Evolutionary conservation across 2,329 filamentous ascomycete species (phyloP).

Genomic region (Trichothecium sympodiale): DNA sequence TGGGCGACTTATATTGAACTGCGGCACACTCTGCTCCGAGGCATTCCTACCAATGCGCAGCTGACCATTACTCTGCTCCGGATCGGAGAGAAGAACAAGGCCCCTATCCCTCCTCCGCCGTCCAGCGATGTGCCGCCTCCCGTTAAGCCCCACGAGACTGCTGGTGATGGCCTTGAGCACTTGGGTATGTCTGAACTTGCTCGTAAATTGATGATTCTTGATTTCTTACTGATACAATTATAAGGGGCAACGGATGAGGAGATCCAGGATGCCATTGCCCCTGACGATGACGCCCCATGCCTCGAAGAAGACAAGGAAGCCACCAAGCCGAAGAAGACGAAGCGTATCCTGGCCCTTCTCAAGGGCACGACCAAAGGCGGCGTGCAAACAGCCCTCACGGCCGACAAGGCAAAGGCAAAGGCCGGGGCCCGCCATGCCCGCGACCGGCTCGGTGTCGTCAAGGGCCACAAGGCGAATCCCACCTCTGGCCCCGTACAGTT

Average conservation of each 20-base stretch:
- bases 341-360: slow-evolving; percentile 49
- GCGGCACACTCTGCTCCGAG: slow-evolving; percentile 66
- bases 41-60: slow-evolving; percentile 78
- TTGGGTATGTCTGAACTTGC: slow-evolving; percentile 16
- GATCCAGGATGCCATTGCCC: slow-evolving; percentile 49
- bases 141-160: slow-evolving; percentile 30
- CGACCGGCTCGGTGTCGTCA: slow-evolving; percentile 60
- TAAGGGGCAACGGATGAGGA: slow-evolving; percentile 48
- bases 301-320: slow-evolving; percentile 27
- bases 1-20: slow-evolving; percentile 69
- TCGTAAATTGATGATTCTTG: background rate
- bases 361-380: slow-evolving; percentile 59
- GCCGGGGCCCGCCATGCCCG: slow-evolving; percentile 47
- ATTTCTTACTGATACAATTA: slow-evolving; percentile 11
- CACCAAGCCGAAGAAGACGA: slow-evolving; percentile 26
- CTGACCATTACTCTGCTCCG: slow-evolving; percentile 71
- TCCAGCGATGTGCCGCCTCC: slow-evolving; percentile 22
- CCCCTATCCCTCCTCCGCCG: slow-evolving; percentile 57
- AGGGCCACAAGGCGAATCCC: slow-evolving; percentile 24
- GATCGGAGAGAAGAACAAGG: slow-evolving; percentile 70
- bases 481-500: slow-evolving; percentile 65
- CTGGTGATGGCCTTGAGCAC: slow-evolving; percentile 23
- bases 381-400: slow-evolving; percentile 60
- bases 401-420: slow-evolving; percentile 61
- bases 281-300: slow-evolving; percentile 18